Percentiles rank a stretch among this genome's conserved stretches.
Evolutionary conservation across 2,329 filamentous ascomycete genomes (phyloP).

Genomic region (Cadophora gregata): DNA sequence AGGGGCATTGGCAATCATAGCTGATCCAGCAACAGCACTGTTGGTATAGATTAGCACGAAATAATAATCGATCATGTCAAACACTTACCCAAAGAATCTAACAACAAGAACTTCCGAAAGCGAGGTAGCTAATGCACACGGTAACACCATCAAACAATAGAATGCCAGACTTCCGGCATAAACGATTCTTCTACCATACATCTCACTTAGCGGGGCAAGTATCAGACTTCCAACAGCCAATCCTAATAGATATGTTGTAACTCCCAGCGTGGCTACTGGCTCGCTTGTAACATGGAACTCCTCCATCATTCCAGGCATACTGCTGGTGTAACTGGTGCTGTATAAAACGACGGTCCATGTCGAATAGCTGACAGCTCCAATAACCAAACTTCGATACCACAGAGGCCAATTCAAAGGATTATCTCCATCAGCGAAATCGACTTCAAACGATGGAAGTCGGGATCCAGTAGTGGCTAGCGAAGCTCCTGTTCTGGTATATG

Average conservation of each 20-base stretch:
- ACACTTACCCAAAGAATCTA: conserved; percentile 72
- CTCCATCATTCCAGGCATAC: conserved; percentile 69
- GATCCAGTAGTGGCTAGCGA: conserved; percentile 53
- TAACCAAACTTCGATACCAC: conserved; percentile 48
- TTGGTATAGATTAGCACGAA: conserved; percentile 24
- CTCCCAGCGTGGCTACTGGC: conserved; percentile 72
- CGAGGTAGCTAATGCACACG: conserved; percentile 72
- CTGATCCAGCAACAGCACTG: conserved; percentile 72
- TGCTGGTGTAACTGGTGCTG: conserved; percentile 79
- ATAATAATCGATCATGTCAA: neutral
- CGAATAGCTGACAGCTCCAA: conserved; percentile 46
- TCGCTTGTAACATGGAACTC: conserved; percentile 66
- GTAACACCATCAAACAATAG: conserved; percentile 74
- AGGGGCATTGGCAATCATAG: conserved; percentile 83
- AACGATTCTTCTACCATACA: conserved; percentile 71
- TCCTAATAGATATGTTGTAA: conserved; percentile 80
- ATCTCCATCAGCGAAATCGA: conserved; percentile 71
- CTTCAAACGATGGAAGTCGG: conserved; percentile 67
- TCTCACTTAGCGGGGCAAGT: conserved; percentile 75
- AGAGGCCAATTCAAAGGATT: conserved; percentile 75
- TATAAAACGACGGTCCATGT: conserved; percentile 64
- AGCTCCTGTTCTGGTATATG: conserved; percentile 49
- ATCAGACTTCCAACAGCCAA: conserved; percentile 74
- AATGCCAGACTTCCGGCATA: conserved; percentile 69
- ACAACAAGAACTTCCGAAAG: conserved; percentile 72